A percentile compares a stretch with the other conserved stretches of the same genome.
Conservation (phyloP, 2,329 filamentous ascomycete species). For the Stylonectria norvegica region DNA sequence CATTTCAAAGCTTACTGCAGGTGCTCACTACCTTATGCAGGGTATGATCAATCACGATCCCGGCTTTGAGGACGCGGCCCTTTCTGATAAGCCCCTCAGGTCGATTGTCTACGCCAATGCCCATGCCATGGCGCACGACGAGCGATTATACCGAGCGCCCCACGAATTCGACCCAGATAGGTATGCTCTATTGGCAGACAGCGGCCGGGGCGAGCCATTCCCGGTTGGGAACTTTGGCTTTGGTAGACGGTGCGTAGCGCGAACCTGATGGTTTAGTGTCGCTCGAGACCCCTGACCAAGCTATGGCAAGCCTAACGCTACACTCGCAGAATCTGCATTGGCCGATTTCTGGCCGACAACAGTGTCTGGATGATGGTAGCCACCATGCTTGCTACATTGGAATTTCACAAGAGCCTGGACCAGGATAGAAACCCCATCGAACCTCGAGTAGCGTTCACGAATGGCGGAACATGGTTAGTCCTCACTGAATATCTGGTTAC, state of each 20-base stretch:
- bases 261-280: neutral
- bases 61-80: conserved; percentile 5
- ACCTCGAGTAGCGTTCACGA: conserved; percentile 28
- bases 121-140: conserved; percentile 42
- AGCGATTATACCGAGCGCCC: conserved; percentile 38
- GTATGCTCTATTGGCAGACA: conserved; percentile 28
- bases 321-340: conserved; percentile 28
- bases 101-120: conserved; percentile 41
- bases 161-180: conserved; percentile 47
- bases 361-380: conserved; percentile 36
- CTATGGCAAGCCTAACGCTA: neutral
- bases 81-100: conserved; percentile 21
- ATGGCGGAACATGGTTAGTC: conserved; percentile 33
- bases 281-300: neutral
- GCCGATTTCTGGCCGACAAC: conserved; percentile 33
- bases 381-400: conserved; percentile 31
- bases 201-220: conserved; percentile 41
- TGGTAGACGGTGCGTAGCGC: conserved; percentile 27
- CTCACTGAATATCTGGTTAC: too few relatives aligned
- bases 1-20: neutral
- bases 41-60: conserved; percentile 13
- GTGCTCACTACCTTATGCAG: conserved; percentile 13
- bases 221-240: conserved; percentile 37
- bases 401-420: conserved; percentile 26
- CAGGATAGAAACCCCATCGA: conserved; percentile 26